These are phyloP conservation scores for Boletus sp. DNA, from an alignment of 768 basidiomycete genomes.

Conservation along the genomic window DNA sequence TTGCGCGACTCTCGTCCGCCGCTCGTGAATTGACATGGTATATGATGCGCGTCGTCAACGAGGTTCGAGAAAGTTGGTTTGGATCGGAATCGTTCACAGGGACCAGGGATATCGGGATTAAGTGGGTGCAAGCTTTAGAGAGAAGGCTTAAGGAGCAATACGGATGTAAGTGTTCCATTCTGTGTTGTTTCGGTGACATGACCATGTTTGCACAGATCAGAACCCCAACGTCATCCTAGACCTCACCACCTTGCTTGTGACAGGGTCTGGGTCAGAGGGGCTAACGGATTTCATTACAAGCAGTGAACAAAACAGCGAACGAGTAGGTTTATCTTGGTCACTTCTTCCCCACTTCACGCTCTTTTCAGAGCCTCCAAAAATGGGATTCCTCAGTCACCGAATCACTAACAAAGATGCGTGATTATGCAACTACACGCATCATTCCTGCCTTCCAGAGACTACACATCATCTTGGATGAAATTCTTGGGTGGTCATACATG, in stretches of 20 bases:
- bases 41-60: conserved; percentile 62
- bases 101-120: conserved; percentile 68
- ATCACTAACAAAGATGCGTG: conserved; percentile 67
- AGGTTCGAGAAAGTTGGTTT: conserved; percentile 71
- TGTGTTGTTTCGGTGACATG: conserved; percentile 13
- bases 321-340: conserved; percentile 44
- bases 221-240: conserved; percentile 65
- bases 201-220: conserved; percentile 42
- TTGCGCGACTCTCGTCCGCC: conserved; percentile 67
- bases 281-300: conserved; percentile 74
- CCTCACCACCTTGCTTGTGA: conserved; percentile 64
- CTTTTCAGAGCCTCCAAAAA: conserved; percentile 66
- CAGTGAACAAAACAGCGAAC: conserved; percentile 76
- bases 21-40: conserved; percentile 73
- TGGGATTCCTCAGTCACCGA: conserved; percentile 78
- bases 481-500: conserved; percentile 76
- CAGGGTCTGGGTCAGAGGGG: conserved; percentile 68
- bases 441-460: conserved; percentile 75
- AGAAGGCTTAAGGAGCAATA: conserved; percentile 62
- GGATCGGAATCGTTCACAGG: conserved; percentile 64
- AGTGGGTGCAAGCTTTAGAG: conserved; percentile 68
- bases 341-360: conserved; percentile 18
- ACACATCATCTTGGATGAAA: conserved; percentile 71
- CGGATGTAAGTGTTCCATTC: conserved; percentile 47
- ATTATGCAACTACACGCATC: conserved; percentile 66